Evolutionary conservation across 106 monocot genomes (phyloP).

Genomic region (Posidonia australis): DNA sequence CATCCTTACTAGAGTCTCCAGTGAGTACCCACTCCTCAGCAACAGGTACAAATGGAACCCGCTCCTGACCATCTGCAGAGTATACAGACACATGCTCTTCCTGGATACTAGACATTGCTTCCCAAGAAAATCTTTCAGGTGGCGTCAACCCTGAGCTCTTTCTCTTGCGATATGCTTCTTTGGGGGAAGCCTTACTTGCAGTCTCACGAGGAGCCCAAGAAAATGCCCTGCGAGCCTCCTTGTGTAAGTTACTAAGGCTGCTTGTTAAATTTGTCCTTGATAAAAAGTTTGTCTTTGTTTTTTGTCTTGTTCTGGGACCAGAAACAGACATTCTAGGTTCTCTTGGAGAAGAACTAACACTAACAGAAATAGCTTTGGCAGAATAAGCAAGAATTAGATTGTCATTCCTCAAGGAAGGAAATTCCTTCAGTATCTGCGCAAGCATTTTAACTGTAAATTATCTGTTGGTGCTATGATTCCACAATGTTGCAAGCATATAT

Average conservation of each 20-base stretch:
- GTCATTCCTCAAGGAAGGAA: constrained; percentile 81
- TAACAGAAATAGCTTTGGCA: constrained; percentile 75
- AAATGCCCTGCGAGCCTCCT: constrained; percentile 78
- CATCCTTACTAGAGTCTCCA: constrained; percentile 69
- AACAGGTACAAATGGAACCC: constrained; percentile 59
- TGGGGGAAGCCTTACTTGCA: constrained; percentile 37
- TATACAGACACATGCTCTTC: constrained; percentile 40
- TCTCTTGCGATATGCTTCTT: constrained; percentile 66
- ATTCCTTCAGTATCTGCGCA: constrained; percentile 80
- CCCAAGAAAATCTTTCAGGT: constrained; percentile 48
- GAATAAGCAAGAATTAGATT: constrained; percentile 61
- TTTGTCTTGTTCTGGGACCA: constrained; percentile 54
- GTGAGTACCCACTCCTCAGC: constrained; percentile 85
- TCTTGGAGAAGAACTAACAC: constrained; percentile 41
- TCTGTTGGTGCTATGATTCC: neutral
- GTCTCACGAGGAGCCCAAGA: constrained; percentile 79
- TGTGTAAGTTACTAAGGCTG: constrained; percentile 76
- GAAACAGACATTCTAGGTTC: constrained; percentile 58
- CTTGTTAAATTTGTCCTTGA: constrained; percentile 54
- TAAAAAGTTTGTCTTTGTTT: constrained; percentile 31
- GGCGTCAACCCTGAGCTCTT: constrained; percentile 48
- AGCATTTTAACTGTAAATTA: neutral
- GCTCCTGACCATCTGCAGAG: constrained; percentile 59
- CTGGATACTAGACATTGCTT: constrained; percentile 50
- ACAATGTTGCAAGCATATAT: neutral